These are phyloP conservation scores for Endothia cerciana DNA, from an alignment of 2,329 filamentous ascomycete species.

Conservation along the genomic window DNA sequence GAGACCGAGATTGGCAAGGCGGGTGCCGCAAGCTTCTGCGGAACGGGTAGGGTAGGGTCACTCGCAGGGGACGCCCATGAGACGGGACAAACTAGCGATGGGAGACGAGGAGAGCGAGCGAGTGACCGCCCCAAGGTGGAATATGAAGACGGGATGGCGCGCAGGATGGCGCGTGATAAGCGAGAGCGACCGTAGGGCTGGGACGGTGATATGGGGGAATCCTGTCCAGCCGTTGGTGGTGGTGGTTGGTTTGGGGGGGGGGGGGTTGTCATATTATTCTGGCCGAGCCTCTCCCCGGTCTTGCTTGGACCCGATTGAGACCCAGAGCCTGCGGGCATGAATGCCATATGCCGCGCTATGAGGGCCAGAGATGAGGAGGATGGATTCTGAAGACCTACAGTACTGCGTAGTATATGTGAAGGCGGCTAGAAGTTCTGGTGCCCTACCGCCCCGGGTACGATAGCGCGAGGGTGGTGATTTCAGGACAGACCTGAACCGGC, in stretches of 20 bases:
- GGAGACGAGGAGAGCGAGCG: not conserved
- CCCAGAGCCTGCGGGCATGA: not conserved
- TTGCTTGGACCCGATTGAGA: not conserved
- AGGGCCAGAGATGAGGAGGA: not conserved
- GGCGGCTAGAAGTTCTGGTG: not conserved
- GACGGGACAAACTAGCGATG: not conserved
- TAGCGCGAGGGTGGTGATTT: constrained; percentile 3
- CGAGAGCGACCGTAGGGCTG: not conserved
- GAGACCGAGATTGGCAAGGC: not conserved
- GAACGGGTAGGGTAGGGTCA: not conserved
- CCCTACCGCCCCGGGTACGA: not conserved
- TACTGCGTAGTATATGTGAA: not conserved
- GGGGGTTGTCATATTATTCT: too few species aligned
- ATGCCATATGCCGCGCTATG: not conserved
- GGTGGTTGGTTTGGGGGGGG: too few species aligned
- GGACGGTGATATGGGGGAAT: not conserved
- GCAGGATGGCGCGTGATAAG: not conserved
- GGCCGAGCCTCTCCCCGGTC: not conserved
- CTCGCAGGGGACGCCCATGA: not conserved
- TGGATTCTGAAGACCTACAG: not conserved
- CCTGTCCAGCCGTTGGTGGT: too few species aligned
- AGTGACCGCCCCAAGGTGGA: not conserved
- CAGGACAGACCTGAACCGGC: not conserved
- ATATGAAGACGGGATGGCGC: too few species aligned
- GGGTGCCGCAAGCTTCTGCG: not conserved